These are phyloP conservation scores for Auricularia sp. DNA, from an alignment of 768 basidiomycete species.

Conservation along the genomic window DNA sequence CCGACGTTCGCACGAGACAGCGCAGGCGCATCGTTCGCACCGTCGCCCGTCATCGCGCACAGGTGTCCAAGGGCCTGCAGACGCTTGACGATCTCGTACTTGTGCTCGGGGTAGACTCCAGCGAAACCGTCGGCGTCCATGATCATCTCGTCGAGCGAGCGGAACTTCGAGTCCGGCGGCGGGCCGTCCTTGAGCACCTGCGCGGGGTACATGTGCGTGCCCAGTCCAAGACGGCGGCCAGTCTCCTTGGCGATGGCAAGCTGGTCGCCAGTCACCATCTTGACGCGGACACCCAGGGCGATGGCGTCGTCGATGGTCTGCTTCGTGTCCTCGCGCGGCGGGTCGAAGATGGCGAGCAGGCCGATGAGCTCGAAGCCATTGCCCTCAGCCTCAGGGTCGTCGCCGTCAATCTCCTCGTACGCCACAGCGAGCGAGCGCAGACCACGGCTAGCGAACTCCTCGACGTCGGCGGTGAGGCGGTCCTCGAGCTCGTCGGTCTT, in stretches of 20 bases:
- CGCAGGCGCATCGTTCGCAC: conserved; percentile 97
- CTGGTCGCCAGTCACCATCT: conserved; percentile 99
- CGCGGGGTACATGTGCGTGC: conserved; percentile 99
- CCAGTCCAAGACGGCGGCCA: conserved; percentile 92
- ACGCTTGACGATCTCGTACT: conserved; percentile 99
- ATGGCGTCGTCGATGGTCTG: conserved; percentile 97
- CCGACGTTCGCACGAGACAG: conserved; percentile 97
- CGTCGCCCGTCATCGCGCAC: conserved; percentile 99
- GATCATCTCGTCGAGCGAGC: conserved; percentile 91
- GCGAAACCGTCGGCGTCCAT: conserved; percentile 99
- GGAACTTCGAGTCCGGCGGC: conserved; percentile 73
- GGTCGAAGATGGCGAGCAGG: conserved; percentile 95
- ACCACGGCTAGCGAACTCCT: conserved; percentile 92
- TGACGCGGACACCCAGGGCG: conserved; percentile 92
- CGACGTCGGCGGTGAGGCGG: conserved; percentile 86
- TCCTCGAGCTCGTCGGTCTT: conserved; percentile 90
- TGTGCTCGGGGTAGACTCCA: conserved; percentile 99
- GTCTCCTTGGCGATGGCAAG: conserved; percentile 99
- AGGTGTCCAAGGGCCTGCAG: conserved; percentile 93
- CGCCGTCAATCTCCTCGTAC: conserved; percentile 82
- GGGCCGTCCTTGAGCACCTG: conserved; percentile 99
- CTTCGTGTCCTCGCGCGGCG: conserved; percentile 96
- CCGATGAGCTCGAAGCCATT: conserved; percentile 97
- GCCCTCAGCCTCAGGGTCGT: conserved; percentile 77
- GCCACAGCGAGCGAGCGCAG: conserved; percentile 96